Percentiles rank a stretch among this genome's conserved stretches.
phyloP scores from a whole-genome alignment of 140 eudicot species.

The Eryngium alpinum region DNA sequence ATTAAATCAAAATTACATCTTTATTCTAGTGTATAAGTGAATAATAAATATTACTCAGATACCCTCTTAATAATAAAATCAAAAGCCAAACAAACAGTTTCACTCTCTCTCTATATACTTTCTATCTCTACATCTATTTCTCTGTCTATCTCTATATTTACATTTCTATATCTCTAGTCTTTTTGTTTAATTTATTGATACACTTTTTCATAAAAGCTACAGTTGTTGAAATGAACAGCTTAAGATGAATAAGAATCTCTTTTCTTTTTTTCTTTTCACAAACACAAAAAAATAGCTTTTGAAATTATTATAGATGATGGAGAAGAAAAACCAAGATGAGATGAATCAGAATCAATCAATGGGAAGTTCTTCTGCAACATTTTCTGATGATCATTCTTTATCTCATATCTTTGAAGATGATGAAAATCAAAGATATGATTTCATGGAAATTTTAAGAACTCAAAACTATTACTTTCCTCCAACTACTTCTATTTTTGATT shows the following conservation, averaged over 20 bases:
- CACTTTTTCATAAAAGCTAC: slow-evolving; percentile 11
- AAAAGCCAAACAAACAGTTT: slow-evolving; percentile 22
- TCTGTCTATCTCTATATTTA: not conserved
- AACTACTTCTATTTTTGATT: slow-evolving; percentile 32
- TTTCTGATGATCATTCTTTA: slow-evolving; percentile 32
- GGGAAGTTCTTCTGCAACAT: slow-evolving; percentile 27
- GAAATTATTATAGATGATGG: slow-evolving; percentile 35
- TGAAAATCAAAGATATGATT: slow-evolving; percentile 18
- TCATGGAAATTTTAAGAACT: slow-evolving; percentile 33
- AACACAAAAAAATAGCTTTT: slow-evolving; percentile 24
- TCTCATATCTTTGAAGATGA: slow-evolving; percentile 20
- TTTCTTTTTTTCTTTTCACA: no score
- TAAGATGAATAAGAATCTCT: slow-evolving; percentile 45
- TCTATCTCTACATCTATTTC: slow-evolving; percentile 18
- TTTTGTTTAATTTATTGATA: slow-evolving; percentile 13
- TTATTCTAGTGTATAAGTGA: no score
- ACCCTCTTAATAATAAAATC: slow-evolving; percentile 4
- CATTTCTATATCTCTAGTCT: slow-evolving; percentile 13
- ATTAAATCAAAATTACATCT: no score
- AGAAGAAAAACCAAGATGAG: slow-evolving; percentile 29
- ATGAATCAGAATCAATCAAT: not conserved
- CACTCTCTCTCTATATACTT: slow-evolving; percentile 24
- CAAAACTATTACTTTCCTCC: slow-evolving; percentile 30
- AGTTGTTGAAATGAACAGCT: not conserved
- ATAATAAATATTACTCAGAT: no score